A percentile compares a stretch with the other conserved stretches of the same genome.
phyloP scores from a whole-genome alignment of 306 rosid species.

The Pterocarpus macrocarpus region DNA sequence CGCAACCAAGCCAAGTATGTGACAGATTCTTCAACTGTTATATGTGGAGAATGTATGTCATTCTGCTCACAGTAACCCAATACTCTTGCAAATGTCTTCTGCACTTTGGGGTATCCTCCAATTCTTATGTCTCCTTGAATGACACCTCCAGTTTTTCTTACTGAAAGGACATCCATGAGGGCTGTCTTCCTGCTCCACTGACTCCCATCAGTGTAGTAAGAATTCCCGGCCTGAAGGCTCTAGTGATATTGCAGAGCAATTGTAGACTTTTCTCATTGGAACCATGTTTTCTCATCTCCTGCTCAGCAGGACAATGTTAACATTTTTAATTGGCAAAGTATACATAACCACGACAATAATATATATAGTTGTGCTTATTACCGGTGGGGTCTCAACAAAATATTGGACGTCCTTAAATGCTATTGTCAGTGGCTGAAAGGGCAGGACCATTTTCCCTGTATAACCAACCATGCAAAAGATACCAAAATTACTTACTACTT shows the following conservation, averaged over 20 bases:
- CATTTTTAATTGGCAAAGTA: slow-evolving; percentile 29
- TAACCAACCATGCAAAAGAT: slow-evolving; percentile 46
- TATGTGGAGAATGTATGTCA: slow-evolving; percentile 81
- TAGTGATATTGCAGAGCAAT: slow-evolving; percentile 75
- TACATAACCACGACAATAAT: slow-evolving; percentile 39
- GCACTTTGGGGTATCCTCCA: slow-evolving; percentile 78
- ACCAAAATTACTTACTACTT: slow-evolving; percentile 23
- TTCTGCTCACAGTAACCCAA: slow-evolving; percentile 86
- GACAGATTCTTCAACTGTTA: slow-evolving; percentile 83
- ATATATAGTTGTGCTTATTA: slow-evolving; percentile 39
- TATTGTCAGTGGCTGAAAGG: slow-evolving; percentile 61
- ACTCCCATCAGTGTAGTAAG: slow-evolving; percentile 89
- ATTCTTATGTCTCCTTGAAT: slow-evolving; percentile 82
- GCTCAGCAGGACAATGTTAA: slow-evolving; percentile 42
- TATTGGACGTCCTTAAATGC: slow-evolving; percentile 69
- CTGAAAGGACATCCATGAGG: slow-evolving; percentile 88
- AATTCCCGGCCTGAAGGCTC: slow-evolving; percentile 81
- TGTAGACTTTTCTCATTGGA: slow-evolving; percentile 70
- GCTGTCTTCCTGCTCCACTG: slow-evolving; percentile 91
- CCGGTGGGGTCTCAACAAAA: slow-evolving; percentile 68
- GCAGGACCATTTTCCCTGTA: slow-evolving; percentile 65
- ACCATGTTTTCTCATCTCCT: slow-evolving; percentile 82
- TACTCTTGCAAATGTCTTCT: slow-evolving; percentile 77
- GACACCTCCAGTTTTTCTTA: slow-evolving; percentile 78
- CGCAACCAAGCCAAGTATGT: slow-evolving; percentile 80